Evolutionary conservation across 345 rosid genomes (phyloP), one percentile per base, ranked within the genome.

Genomic region (Pistacia vera): DNA sequence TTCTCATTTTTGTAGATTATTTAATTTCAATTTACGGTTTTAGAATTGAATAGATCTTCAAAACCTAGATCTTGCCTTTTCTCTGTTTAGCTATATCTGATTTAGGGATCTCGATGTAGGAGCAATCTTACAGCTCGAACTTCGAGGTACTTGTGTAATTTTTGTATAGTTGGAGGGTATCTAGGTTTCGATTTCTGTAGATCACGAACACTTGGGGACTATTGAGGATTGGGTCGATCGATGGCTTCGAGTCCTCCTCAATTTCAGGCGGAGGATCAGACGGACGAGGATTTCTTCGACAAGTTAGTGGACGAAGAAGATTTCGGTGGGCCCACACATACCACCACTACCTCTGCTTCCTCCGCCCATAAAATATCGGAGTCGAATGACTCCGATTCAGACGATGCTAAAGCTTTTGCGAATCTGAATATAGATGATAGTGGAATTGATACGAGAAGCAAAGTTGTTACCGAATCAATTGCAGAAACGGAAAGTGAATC

Each of bases 231-330:
- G 41, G 35, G 1, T 18, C 20, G 51, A 73, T 62, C 79, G 68
- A 96, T 96, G 99, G 97, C 93, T 84, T 87, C 92, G n/a, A 88
- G 75, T 88, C 83, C 93, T 90, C 89, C 95, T 67, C 76, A 63
- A 73, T 88, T 87, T 55, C 84, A 78, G 82, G 68, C 91, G 91
- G 99, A 93, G 89, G 99, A 97, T 92, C 95, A 92, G 86, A 91
- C 95, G 73, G 99, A 97, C 41, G 97, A 90, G 87, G 98, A 93
- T 88, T 96, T 96, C 89, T 96, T 96, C 70, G 95, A 96, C 81
- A 91, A 91, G 72, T 90, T 96, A 77, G 98, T 93, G 52, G 92
- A 93, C 30, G 98, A 73, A 63, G 68, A 71, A 22, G 85, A 91
- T 72, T 82, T 86, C 51, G 79, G 70, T 36, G 77, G 84, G 22